These are phyloP conservation scores for Tolypocladium album DNA, from an alignment of 2,329 filamentous ascomycete genomes.

Conservation along the genomic window DNA sequence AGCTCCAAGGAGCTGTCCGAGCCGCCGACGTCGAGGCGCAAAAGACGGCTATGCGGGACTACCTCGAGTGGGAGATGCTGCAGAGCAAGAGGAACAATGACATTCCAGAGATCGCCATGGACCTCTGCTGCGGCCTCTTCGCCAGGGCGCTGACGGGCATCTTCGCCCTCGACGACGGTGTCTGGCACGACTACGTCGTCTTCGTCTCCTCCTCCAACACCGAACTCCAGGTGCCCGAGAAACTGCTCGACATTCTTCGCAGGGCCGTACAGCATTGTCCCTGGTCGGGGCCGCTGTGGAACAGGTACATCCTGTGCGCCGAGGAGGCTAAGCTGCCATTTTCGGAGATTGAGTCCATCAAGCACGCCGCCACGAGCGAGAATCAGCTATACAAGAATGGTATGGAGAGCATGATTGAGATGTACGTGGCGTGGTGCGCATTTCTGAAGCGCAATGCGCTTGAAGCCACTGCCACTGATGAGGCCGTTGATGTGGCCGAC, in stretches of 20 bases:
- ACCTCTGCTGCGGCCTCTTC: conserved; percentile 57
- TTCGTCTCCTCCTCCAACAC: conserved; percentile 48
- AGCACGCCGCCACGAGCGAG: conserved; percentile 82
- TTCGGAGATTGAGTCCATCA: conserved; percentile 75
- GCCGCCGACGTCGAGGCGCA: conserved; percentile 45
- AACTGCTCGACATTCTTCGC: conserved; percentile 60
- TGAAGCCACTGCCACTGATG: conserved; percentile 59
- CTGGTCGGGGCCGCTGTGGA: conserved; percentile 87
- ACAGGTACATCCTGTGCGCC: conserved; percentile 73
- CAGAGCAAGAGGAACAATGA: conserved; percentile 43
- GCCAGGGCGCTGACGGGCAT: conserved; percentile 61
- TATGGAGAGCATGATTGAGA: conserved; percentile 78
- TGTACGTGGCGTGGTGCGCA: conserved; percentile 90
- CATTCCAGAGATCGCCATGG: conserved; percentile 30
- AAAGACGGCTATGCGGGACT: conserved; percentile 46
- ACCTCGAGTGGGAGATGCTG: conserved; percentile 75
- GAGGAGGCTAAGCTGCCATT: conserved; percentile 71
- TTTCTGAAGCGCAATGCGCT: conserved; percentile 83
- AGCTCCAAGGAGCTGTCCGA: conserved; percentile 47
- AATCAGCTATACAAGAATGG: conserved; percentile 76
- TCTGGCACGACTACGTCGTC: conserved; percentile 78
- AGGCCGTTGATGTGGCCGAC: conserved; percentile 81
- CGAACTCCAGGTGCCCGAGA: conserved; percentile 24
- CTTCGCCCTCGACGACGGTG: conserved; percentile 61
- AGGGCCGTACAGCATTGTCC: conserved; percentile 84